Evolutionary conservation across 1,284 basidiomycete species (phyloP).

Genomic region (Boletellus deceptivus): DNA sequence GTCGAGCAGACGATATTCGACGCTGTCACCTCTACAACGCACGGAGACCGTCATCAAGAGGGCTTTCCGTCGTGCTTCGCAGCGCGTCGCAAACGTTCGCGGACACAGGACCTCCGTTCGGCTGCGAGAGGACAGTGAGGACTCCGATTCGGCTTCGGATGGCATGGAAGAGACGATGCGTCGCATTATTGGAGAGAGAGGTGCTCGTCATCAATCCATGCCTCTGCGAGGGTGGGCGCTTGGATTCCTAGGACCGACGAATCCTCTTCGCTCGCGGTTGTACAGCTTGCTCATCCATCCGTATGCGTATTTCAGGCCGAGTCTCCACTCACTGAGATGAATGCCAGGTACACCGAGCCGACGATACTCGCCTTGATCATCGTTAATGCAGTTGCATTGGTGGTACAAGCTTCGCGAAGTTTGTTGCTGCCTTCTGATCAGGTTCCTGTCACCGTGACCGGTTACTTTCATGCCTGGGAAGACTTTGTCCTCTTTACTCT

Average conservation of each 20-base stretch:
- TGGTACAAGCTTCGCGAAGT: slow-evolving; percentile 71
- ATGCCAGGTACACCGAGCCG: slow-evolving; percentile 81
- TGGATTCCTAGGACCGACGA: slow-evolving; percentile 73
- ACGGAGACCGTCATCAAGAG: too few species aligned
- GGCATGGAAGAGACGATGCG: too few species aligned
- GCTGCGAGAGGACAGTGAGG: too few species aligned
- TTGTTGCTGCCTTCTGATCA: slow-evolving; percentile 47
- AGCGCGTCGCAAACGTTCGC: too few species aligned
- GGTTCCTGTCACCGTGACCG: slow-evolving; percentile 47
- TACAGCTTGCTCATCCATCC: slow-evolving; percentile 68
- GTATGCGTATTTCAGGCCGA: slow-evolving; percentile 40
- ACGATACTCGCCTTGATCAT: slow-evolving; percentile 83
- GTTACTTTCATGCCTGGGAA: slow-evolving; percentile 88
- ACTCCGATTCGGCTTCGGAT: too few species aligned
- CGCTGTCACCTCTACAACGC: too few species aligned
- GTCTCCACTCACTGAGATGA: slow-evolving; percentile 1
- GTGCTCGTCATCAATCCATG: too few species aligned
- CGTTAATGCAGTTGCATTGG: slow-evolving; percentile 79
- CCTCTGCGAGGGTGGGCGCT: slow-evolving; percentile 34
- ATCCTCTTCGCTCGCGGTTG: slow-evolving; percentile 57
- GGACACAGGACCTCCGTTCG: too few species aligned
- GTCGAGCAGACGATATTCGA: too few species aligned
- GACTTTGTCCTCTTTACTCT: slow-evolving; percentile 82
- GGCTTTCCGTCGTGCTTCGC: too few species aligned
- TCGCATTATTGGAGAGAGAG: too few species aligned